Conservation (phyloP, 345 rosid genomes). For the Sonneratia caseolaris region DNA sequence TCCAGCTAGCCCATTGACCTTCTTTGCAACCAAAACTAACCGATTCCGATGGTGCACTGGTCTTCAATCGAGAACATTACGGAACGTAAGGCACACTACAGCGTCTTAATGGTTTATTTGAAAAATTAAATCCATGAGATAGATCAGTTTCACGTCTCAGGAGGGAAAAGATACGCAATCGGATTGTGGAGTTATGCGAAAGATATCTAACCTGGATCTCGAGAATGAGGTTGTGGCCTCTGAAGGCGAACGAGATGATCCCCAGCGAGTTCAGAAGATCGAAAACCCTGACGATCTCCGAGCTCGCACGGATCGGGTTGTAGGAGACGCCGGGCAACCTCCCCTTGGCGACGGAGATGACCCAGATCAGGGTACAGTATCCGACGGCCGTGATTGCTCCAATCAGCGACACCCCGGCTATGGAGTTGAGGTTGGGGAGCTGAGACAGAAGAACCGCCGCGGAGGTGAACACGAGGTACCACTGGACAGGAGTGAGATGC, state of each 20-base stretch:
- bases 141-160: not conserved
- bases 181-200: not conserved
- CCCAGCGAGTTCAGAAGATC: constrained; percentile 48
- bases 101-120: too few species aligned
- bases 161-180: not conserved
- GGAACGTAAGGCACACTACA: too few species aligned
- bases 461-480: constrained; percentile 43
- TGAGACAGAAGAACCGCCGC: constrained; percentile 42
- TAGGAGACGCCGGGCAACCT: constrained; percentile 33
- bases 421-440: constrained; percentile 57
- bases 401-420: constrained; percentile 48
- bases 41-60: too few species aligned
- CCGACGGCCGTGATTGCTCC: constrained; percentile 42
- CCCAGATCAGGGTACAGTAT: constrained; percentile 53
- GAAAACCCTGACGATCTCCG: constrained; percentile 21
- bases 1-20: too few species aligned
- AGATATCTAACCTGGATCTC: constrained; percentile 52
- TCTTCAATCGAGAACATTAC: too few species aligned
- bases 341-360: constrained; percentile 32
- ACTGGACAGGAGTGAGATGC: constrained; percentile 40
- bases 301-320: constrained; percentile 7
- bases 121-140: not conserved
- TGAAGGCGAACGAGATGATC: constrained; percentile 51
- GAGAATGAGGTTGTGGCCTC: constrained; percentile 65
- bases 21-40: too few species aligned